Base-by-base conservation (phyloP, 2,329 filamentous ascomycete species). In the Apiospora malaysiana region DNA sequence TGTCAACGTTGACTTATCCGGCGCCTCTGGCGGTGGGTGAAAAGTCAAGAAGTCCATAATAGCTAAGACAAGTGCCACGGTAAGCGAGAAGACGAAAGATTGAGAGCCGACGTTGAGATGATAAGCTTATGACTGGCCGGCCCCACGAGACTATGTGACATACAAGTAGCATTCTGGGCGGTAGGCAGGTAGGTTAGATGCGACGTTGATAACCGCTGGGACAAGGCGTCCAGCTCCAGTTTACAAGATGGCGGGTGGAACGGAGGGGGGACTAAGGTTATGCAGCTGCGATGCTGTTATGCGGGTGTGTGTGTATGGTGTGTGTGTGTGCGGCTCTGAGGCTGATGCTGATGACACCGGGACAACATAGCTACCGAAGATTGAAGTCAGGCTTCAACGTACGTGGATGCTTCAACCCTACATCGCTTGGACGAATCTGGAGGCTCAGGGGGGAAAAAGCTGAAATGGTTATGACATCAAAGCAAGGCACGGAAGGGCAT, bases 241-340 rank as follows among this genome's bases (percentile, higher is more conserved):
- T 23, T 63, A 63, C 32, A 63, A 63, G 56, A 63, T 40, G 27
- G 56, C 56, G 56, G 56, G 56, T 63, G 32, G 56, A 37, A 14
- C 2, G 25, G 49, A 21, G 27, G 8, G 27, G 51, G 32, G 18
- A 0, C 25, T 63, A 40, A 63, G 32, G 32, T 63, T 40, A 63
- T 40, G 56, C 32, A 21, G 56, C 16, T 63, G 27, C 27, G n/a
- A 40, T 63, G 56, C 27, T 63, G 27, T 18, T 40, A 40, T 40
- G 56, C 18, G 9, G 21, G 56, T 63, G 7, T 5, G 23, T 2
- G 51, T 59, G 51, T 37, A 27, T 40, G 27, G 51, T 59, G 16
- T 37, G 25, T 10, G 51, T 40, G 56, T 40, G 56, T 37, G 27
- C 51, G 51, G 51, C 27, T 37, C 56, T 32, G 27, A 63, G 32